Evolutionary conservation across 768 basidiomycete species (phyloP).

Genomic region (Kockovaella imperatae): DNA sequence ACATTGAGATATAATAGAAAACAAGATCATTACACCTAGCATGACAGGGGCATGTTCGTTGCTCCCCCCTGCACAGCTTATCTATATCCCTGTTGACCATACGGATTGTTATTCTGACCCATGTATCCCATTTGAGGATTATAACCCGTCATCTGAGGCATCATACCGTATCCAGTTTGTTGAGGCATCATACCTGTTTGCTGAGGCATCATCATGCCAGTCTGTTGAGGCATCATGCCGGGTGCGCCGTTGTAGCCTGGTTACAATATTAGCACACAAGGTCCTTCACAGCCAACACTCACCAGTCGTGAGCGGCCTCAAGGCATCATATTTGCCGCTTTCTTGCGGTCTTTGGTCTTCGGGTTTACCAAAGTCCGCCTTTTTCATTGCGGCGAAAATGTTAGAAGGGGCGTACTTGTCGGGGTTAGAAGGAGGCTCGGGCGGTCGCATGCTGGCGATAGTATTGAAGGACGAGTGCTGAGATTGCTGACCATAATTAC

Average conservation of each 20-base stretch:
- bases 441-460: slow-evolving; percentile 38
- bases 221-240: slow-evolving; percentile 31
- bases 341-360: slow-evolving; percentile 43
- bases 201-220: slow-evolving; percentile 36
- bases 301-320: slow-evolving; percentile 43
- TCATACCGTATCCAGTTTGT: slow-evolving; percentile 8
- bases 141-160: slow-evolving; percentile 14
- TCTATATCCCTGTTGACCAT: too few species aligned
- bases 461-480: slow-evolving; percentile 45
- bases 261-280: too few species aligned
- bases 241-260: slow-evolving; percentile 33
- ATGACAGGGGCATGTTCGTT: too few species aligned
- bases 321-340: slow-evolving; percentile 45
- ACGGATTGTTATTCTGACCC: too few species aligned
- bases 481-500: slow-evolving; percentile 27
- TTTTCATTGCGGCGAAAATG: slow-evolving; percentile 49
- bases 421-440: slow-evolving; percentile 15
- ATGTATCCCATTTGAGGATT: slow-evolving; percentile 22
- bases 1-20: too few species aligned
- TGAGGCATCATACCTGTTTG: slow-evolving; percentile 7
- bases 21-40: too few species aligned
- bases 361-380: slow-evolving; percentile 39
- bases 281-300: slow-evolving; percentile 30
- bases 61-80: too few species aligned
- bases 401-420: slow-evolving; percentile 46